These are phyloP conservation scores for Curvularia spicifera DNA, from an alignment of 2,329 filamentous ascomycete species.

Conservation along the genomic window DNA sequence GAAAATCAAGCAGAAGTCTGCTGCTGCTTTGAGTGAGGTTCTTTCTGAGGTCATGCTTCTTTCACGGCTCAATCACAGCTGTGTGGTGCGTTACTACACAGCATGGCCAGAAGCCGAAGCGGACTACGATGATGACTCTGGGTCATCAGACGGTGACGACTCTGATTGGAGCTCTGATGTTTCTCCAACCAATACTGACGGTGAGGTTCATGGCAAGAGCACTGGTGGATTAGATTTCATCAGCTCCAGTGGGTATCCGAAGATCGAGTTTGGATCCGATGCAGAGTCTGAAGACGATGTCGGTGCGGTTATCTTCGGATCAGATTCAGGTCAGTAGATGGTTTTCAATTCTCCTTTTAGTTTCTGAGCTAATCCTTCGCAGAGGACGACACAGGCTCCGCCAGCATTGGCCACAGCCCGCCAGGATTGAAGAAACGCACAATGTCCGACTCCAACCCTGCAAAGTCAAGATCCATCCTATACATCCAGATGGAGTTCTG, in stretches of 20 bases:
- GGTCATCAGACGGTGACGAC: constrained; percentile 36
- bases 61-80: constrained; percentile 90
- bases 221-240: constrained; percentile 87
- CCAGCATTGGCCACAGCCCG: constrained; percentile 41
- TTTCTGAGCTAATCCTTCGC: constrained; percentile 15
- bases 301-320: constrained; percentile 46
- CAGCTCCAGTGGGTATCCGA: constrained; percentile 79
- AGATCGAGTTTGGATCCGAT: constrained; percentile 77
- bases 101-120: constrained; percentile 83
- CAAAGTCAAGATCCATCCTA: constrained; percentile 71
- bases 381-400: constrained; percentile 57
- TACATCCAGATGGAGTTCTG: constrained; percentile 99
- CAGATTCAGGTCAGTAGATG: constrained; percentile 44
- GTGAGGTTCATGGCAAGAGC: constrained; percentile 70
- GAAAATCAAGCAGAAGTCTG: constrained; percentile 85
- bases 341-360: neutral
- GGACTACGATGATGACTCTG: constrained; percentile 32
- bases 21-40: constrained; percentile 76
- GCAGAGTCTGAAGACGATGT: constrained; percentile 51
- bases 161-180: constrained; percentile 35
- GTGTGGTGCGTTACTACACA: constrained; percentile 88
- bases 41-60: constrained; percentile 85
- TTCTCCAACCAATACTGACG: constrained; percentile 35
- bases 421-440: constrained; percentile 47
- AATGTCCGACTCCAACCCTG: constrained; percentile 55